These are phyloP conservation scores for Datisca glomerata DNA, from an alignment of 306 rosid species.

Conservation along the genomic window DNA sequence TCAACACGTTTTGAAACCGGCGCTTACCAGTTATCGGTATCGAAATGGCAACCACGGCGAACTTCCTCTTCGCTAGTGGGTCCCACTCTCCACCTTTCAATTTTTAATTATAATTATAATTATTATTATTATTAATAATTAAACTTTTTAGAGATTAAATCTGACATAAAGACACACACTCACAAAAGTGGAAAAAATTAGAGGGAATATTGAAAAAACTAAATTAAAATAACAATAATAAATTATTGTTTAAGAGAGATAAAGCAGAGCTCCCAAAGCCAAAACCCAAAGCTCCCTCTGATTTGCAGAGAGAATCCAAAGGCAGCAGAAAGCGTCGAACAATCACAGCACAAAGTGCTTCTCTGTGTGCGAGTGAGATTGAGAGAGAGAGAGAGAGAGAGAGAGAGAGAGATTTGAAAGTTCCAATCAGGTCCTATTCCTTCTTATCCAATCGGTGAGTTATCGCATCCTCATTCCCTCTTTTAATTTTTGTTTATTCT, in stretches of 20 bases:
- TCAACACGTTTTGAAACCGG: conserved; percentile 39
- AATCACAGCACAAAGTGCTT: conserved; percentile 9
- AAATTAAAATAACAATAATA: conserved; percentile 2
- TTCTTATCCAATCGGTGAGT: conserved; percentile 58
- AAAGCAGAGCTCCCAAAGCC: conserved; percentile 37
- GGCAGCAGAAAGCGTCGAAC: conserved; percentile 9
- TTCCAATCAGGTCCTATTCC: conserved; percentile 35
- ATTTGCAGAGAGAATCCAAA: conserved; percentile 59
- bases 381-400: conserved; percentile 17
- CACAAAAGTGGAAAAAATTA: too few relatives aligned
- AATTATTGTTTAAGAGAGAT: conserved; percentile 34
- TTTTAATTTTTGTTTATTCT: neutral
- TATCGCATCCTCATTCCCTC: conserved; percentile 18
- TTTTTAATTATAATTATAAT: neutral
- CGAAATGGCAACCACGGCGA: conserved; percentile 24
- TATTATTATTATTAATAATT: neutral
- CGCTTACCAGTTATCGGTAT: conserved; percentile 22
- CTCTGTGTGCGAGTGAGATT: conserved; percentile 3
- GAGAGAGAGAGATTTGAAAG: conserved; percentile 21
- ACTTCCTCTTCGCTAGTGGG: conserved; percentile 8
- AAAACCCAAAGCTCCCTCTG: conserved; percentile 29
- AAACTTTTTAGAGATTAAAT: too few relatives aligned
- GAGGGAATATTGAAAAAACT: too few relatives aligned
- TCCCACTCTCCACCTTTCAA: conserved; percentile 22
- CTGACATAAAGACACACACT: neutral